These are phyloP conservation scores for Myrica gale DNA, from an alignment of 306 rosid genomes.

Conservation along the genomic window DNA sequence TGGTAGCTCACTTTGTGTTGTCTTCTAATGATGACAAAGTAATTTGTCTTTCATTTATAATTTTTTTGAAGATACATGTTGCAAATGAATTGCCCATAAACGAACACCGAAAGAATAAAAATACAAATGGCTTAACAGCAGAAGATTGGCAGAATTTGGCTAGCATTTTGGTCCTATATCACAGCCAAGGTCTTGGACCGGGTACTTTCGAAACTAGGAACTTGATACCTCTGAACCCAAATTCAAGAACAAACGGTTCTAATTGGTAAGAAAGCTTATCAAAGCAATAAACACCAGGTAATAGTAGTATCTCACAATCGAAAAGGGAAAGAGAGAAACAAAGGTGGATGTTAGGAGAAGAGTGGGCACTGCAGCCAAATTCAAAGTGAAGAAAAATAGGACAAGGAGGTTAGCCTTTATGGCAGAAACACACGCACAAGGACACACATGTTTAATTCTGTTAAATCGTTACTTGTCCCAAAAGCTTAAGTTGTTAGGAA, in stretches of 20 bases:
- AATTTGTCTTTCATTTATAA: neutral
- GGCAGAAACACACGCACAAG: neutral
- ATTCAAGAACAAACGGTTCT: no score
- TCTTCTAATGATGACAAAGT: neutral
- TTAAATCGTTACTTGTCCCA: no score
- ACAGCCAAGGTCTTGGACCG: neutral
- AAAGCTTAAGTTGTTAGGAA: no score
- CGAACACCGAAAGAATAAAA: neutral
- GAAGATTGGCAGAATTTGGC: neutral
- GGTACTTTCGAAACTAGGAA: neutral
- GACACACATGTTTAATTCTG: neutral
- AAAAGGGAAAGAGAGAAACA: neutral
- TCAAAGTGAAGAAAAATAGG: neutral
- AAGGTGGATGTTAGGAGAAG: neutral
- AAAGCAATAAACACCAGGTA: no score
- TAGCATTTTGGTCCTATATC: neutral
- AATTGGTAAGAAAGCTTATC: no score
- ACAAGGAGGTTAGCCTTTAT: neutral
- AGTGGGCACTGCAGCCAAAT: neutral
- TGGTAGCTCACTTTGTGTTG: neutral
- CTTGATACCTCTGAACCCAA: no score
- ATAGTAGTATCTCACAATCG: no score
- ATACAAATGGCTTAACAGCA: neutral
- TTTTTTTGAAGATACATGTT: neutral
- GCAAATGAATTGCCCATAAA: neutral